Evolutionary conservation across 1,284 basidiomycete species (phyloP).

Genomic region (Sanghuangporus weigelae): DNA sequence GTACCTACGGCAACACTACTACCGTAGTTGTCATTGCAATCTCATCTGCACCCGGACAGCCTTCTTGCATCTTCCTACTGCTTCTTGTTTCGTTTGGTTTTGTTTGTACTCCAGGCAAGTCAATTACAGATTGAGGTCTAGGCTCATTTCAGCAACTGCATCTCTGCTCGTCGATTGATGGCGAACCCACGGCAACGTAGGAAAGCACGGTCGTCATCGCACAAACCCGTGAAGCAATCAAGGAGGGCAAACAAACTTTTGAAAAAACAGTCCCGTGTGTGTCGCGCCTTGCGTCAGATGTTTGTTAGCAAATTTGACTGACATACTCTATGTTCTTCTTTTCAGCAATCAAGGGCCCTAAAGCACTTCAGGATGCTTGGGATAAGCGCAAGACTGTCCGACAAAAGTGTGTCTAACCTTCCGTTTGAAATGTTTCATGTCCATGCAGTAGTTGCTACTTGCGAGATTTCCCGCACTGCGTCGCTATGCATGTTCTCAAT

Average conservation of each 20-base stretch:
- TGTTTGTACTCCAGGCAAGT: neutral
- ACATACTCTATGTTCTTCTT: neutral
- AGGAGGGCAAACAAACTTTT: conserved; percentile 66
- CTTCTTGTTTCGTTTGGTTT: neutral
- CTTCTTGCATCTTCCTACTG: neutral
- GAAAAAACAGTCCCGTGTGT: conserved; percentile 71
- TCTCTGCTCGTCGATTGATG: conserved; percentile 42
- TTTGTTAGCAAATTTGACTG: neutral
- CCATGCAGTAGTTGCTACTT: neutral
- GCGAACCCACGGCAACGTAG: conserved; percentile 89
- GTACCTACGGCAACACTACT: too few relatives aligned
- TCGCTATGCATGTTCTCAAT: neutral
- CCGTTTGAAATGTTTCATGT: neutral
- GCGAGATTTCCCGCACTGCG: neutral
- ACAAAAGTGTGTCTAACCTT: conserved; percentile 72
- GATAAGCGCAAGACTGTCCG: conserved; percentile 84
- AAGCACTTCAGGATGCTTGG: conserved; percentile 82
- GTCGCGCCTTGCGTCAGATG: conserved; percentile 11
- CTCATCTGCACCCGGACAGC: neutral
- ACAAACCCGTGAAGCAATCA: conserved; percentile 67
- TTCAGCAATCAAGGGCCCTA: conserved; percentile 78
- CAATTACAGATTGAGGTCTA: neutral
- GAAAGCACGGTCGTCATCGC: conserved; percentile 68
- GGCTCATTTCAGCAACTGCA: neutral
- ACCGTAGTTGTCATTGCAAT: neutral